These are phyloP conservation scores for Santalum album DNA, from an alignment of 164 flowering plant genomes.

Conservation along the genomic window DNA sequence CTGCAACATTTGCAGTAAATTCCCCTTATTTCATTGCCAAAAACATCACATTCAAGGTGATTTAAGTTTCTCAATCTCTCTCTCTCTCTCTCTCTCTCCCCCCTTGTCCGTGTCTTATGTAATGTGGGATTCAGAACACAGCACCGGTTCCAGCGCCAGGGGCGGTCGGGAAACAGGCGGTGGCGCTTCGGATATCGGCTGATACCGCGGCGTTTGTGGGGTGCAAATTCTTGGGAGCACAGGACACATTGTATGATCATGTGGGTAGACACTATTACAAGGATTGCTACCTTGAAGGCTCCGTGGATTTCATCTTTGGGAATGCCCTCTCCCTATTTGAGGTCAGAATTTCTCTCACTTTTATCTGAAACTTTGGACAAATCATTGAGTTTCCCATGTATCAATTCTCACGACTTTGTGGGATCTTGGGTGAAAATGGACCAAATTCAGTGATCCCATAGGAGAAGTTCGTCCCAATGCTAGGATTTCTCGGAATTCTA, in stretches of 20 bases:
- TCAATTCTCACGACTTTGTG: too few relatives aligned
- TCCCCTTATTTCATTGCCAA: slow-evolving; percentile 85
- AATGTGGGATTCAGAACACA: slow-evolving; percentile 56
- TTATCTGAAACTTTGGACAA: too few relatives aligned
- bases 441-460: too few relatives aligned
- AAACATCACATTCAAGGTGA: slow-evolving; percentile 95
- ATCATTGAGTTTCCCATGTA: too few relatives aligned
- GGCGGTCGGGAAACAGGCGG: slow-evolving; percentile 85
- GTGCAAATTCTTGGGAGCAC: slow-evolving; percentile 86
- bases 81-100: not conserved
- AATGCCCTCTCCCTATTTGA: slow-evolving; percentile 86
- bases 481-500: not conserved
- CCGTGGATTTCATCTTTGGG: slow-evolving; percentile 96
- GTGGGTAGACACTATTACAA: slow-evolving; percentile 91
- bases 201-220: slow-evolving; percentile 89
- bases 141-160: slow-evolving; percentile 83
- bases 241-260: slow-evolving; percentile 95
- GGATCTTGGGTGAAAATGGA: too few relatives aligned
- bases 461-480: slow-evolving; percentile 1
- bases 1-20: slow-evolving; percentile 94
- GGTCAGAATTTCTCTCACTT: slow-evolving; percentile 34
- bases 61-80: not conserved
- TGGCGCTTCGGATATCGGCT: slow-evolving; percentile 87
- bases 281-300: slow-evolving; percentile 96
- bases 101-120: not conserved